Evolutionary conservation across 106 monocot species (phyloP).

Genomic region (Acorus calamus): DNA sequence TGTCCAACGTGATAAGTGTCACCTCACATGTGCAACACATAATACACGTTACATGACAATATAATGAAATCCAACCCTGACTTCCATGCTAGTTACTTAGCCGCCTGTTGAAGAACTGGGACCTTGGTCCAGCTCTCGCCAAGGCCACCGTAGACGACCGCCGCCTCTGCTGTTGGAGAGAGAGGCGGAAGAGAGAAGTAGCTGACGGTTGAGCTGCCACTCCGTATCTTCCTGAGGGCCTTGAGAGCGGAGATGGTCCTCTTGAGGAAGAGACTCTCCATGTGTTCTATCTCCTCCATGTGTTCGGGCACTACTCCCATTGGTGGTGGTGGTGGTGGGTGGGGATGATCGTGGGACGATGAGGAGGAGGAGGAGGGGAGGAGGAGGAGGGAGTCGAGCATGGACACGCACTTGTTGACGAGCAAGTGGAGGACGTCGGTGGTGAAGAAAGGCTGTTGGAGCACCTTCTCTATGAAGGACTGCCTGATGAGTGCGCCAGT

Average conservation of each 20-base stretch:
- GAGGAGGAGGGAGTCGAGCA: slow-evolving; percentile 62
- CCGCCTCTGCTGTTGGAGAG: neutral
- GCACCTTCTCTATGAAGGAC: slow-evolving; percentile 73
- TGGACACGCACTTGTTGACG: slow-evolving; percentile 66
- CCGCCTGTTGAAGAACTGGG: slow-evolving; percentile 37
- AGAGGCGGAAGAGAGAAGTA: slow-evolving; percentile 74
- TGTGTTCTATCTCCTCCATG: slow-evolving; percentile 53
- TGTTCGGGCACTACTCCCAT: slow-evolving; percentile 26
- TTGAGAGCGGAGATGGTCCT: slow-evolving; percentile 62
- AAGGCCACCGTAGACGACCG: slow-evolving; percentile 4
- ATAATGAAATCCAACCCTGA: too few species aligned
- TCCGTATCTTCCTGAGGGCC: slow-evolving; percentile 55
- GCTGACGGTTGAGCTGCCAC: slow-evolving; percentile 74
- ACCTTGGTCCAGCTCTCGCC: slow-evolving; percentile 33
- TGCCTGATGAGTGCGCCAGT: slow-evolving; percentile 67
- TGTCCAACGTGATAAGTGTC: too few species aligned
- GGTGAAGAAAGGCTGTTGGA: slow-evolving; percentile 86
- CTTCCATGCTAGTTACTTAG: slow-evolving; percentile 18
- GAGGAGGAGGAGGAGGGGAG: neutral
- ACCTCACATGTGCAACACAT: too few species aligned
- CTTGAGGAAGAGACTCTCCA: slow-evolving; percentile 73
- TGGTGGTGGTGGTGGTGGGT: neutral
- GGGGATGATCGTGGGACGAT: too few species aligned
- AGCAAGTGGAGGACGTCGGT: slow-evolving; percentile 73
- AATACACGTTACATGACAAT: too few species aligned